Evolutionary conservation across 208 protist species (phyloP).

Genomic region (Porcisia hertigi): DNA sequence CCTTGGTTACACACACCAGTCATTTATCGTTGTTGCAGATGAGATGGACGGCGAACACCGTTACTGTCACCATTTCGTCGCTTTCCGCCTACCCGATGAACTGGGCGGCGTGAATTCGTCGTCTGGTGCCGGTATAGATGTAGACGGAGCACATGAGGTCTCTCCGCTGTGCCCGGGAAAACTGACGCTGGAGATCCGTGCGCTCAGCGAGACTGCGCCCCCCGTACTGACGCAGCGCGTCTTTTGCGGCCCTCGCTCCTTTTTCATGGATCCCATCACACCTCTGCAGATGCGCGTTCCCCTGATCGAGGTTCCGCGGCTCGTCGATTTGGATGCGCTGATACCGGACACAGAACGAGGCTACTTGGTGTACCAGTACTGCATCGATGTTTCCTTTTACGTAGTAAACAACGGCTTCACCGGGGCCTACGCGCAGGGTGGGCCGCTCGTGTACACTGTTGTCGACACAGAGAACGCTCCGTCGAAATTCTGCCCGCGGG

Average conservation of each 20-base stretch:
- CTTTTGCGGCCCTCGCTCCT: constrained; percentile 46
- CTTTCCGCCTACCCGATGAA: constrained; percentile 7
- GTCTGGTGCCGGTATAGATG: neutral
- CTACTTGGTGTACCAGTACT: constrained; percentile 44
- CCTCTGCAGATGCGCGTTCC: constrained; percentile 41
- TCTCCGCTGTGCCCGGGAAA: neutral
- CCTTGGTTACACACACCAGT: constrained; percentile 15
- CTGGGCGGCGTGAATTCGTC: neutral
- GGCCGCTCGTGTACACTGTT: constrained; percentile 37
- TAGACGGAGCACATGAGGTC: neutral
- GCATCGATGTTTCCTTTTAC: constrained; percentile 40
- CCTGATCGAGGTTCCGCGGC: constrained; percentile 24
- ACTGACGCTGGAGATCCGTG: constrained; percentile 5
- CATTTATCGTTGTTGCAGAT: constrained; percentile 3
- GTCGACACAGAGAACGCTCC: constrained; percentile 29
- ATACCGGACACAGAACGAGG: constrained; percentile 16
- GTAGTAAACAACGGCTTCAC: constrained; percentile 1
- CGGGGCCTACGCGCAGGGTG: constrained; percentile 14
- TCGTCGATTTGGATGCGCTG: constrained; percentile 32
- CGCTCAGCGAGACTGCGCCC: neutral
- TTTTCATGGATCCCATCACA: constrained; percentile 48
- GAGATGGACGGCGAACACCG: neutral
- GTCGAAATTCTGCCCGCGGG: constrained; percentile 19
- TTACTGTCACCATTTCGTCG: constrained; percentile 28
- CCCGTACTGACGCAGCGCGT: constrained; percentile 11